Base-by-base conservation (phyloP, 2,329 filamentous ascomycete species). In the Cercospora zeae-maydis region DNA sequence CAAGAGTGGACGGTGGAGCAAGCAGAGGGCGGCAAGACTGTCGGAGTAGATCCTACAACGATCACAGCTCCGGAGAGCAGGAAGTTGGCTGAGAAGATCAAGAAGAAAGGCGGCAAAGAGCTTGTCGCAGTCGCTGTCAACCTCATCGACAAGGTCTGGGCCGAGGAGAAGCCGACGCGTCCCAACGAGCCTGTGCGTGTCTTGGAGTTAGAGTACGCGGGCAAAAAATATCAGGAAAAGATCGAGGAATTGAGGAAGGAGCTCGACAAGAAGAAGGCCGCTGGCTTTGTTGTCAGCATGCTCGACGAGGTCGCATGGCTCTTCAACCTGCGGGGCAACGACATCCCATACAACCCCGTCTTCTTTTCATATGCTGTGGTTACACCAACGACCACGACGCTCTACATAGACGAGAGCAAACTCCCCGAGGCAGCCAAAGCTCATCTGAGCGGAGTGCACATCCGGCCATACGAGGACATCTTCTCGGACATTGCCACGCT, bases 291-390 rank as follows among this genome's bases (percentile, higher is more conserved):
- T 54, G 86, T 98, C 51, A 97, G 93, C 5, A 93, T 96, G 88
- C 85, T 99, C 47, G 95, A 99, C 72, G 95, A 99, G 77, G 87
- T 97, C 71, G 95, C 95, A 10, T 99, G 95, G 95, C 83, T 99
- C n/a, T 97, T 97, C 81, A 99, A 99, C 78, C 80, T 99, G 54
- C 88, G 95, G 70, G 95, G 95, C 70, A 95, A 84, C 75, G 95
- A 98, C 75, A 98, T 99, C 68, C 91, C 92, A 0, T 99, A 95
- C 80, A 99, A 99, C 74, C 95, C 95, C 0, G 95, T 99, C 55
- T 98, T 99, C 81, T 98, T 98, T 78, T 95, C 93, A 14, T 99
- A 98, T 73, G 93, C 93, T 49, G 84, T 95, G 45, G 81, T 99
- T 66, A 98, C 95, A 1, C 86, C 88, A 1, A 87, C 76, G 1